Evolutionary conservation across 164 flowering plant species (phyloP), one percentile per base, ranked within the genome.

Genomic region (Vitis riparia): DNA sequence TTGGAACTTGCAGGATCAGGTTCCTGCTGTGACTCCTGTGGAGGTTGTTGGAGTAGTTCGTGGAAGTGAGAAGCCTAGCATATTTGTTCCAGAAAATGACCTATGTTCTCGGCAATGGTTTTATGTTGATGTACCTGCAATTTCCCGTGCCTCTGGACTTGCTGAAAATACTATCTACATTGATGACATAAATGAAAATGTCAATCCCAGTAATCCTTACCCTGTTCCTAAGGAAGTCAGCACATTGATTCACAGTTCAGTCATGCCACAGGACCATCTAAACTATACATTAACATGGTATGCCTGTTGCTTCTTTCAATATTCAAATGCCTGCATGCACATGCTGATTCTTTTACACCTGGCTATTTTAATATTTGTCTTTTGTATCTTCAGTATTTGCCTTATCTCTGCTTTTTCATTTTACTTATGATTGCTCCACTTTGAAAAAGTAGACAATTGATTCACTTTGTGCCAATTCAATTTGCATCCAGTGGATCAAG

Each of bases 261-360:
- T 91, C 65, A 91, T 95, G 98, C 99, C 98, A 63, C 97, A 90
- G 63, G 98, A 95, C 81, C 99, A 91, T 80, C 85, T 95, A 48
- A 91, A 91, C 75, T 95, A 95, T 64, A 87, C 87, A 58, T 71
- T 95, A 67, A 95, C 99, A 47, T 89, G 93, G 96, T 91, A 85
- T 58, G 79, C 8, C 55, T 51, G 37, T 63, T 23, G 10, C 27
- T 10, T 32, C 23, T 62, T 52, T 56, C 51, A 27, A n/a, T 61
- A 17, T 44, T 17, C 13, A 17, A 55, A 9, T 48, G 50, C 71
- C 0, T 62, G 55, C 19, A 23, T 59, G 14, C 11, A 49, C 19
- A 9, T 68, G 9, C 23, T n/a, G 4, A 11, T 48, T 7, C 11
- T 15, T 37, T 37, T 3, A 37, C 44, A 37, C 44, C 44, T 37